Base-by-base conservation (phyloP, 129 eudicot genomes). In the Helianthus tuberosus region DNA sequence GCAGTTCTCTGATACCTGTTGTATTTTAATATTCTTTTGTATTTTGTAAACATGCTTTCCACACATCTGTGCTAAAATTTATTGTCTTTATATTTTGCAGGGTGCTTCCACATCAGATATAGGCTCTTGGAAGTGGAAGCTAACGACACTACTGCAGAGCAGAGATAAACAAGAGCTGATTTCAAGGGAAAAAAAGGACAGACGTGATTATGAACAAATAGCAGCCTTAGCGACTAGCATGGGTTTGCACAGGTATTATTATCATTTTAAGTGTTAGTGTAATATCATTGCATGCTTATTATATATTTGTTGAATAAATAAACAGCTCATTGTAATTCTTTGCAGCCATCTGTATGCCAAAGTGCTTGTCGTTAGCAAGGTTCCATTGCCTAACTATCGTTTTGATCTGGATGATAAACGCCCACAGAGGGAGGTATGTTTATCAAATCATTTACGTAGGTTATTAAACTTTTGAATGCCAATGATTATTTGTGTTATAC, bases 331-430 rank as follows among this genome's bases (percentile, higher is more conserved):
- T 64, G 39, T 66, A 64, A 66, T 23, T 47, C 53, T 47, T 71
- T 68, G 84, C 96, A 95, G 99, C 84, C 91, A 87, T 78, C 79
- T 89, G 67, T 95, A 95, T 80, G 57, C 79, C 57, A 95, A 87
- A 89, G 97, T 91, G 29, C 85, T 95, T 61, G 97, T 91, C 36
- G 84, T 91, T 68, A 95, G 99, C 83, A 95, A 95, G 81, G 85
- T 77, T 54, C 99, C 96, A 15, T 79, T 95, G 81, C 99, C 99
- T 35, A 91, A 95, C 84, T 95, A 95, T 73, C 86, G 99, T 25
- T 87, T 85, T 82, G 99, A 95, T 80, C 85, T 95, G 71, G 99
- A 95, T 67, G 99, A 95, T 76, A 95, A 84, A 84, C 97, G 99
- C 39, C 99, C 99, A 1, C 97, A 83, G 74, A 87, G 99, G 73